Evolutionary conservation across 2,329 filamentous ascomycete genomes (phyloP), one percentile per base, ranked within the genome.

Genomic region (Hymenoscyphus repandus): DNA sequence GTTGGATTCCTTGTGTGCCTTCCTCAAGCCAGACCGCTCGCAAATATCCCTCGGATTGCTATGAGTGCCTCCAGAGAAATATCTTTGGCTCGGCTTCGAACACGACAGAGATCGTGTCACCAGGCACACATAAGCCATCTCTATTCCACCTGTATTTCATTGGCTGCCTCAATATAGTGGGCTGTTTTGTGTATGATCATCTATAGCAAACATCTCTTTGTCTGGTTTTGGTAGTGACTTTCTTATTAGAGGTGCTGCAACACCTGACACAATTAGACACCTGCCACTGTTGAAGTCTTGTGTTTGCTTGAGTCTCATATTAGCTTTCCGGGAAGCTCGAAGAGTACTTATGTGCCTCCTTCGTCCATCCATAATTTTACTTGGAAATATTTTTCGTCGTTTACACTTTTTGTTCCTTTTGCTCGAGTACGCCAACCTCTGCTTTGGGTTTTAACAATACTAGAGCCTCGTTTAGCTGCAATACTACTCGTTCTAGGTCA

Each of bases 151-250:
- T 13, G 12, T 41, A 15, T 10, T 31, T 22, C 15, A 36, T 30
- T 20, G 39, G 43, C 7, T 20, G 11, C 42, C 18, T 22, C 15
- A 48, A 27, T 4, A 27, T 27, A 7, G 22, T 27, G 22, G 22
- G 20, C 12, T 37, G 36, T 34, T 45, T 15, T 45, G 45, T 51
- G 40, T 37, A 36, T 37, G 44, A 27, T 36, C 34, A 18, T 31
- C 30, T 13, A 7, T n/a, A 47, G 50, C 50, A 52, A 52, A 52
- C 50, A 52, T 39, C 39, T 9, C 32, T 27, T 27, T 18, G 17
- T 32, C 42, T 34, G 18, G 18, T n/a, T 22, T 15, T 15, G 15
- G n/a, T 7, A 7, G 12, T 13, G 9, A 11, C 17, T 17, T 31
- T 47, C 44, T n/a, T 44, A 47, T 47, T 31, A 47, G 38, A 10